Conservation (phyloP, 495 filamentous ascomycete species). For the Aspergillus coremiiformis region DNA sequence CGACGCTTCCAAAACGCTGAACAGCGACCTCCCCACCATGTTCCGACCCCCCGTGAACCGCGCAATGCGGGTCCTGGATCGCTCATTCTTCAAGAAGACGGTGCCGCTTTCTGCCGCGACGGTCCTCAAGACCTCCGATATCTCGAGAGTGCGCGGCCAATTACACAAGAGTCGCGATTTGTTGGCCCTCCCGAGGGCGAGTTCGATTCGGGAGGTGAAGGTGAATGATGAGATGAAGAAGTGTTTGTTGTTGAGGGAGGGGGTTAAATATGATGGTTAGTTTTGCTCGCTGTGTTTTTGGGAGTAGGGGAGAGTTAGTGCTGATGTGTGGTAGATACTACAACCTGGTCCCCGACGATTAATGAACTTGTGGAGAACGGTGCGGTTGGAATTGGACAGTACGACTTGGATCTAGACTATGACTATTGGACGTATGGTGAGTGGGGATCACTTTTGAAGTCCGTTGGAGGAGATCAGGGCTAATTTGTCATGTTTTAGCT, state of each 20-base stretch:
- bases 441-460: not conserved
- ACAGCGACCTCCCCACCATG: conserved; percentile 40
- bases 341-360: conserved; percentile 67
- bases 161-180: conserved; percentile 53
- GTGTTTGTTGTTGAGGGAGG: conserved; percentile 66
- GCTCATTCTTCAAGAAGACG: conserved; percentile 69
- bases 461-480: not conserved
- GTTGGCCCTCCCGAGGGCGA: conserved; percentile 53
- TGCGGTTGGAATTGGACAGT: conserved; percentile 63
- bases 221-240: conserved; percentile 51
- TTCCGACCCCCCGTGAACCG: conserved; percentile 81
- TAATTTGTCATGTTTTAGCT: conserved; percentile 35
- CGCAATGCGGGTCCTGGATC: conserved; percentile 70
- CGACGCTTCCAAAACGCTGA: conserved; percentile 12
- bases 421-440: conserved; percentile 75
- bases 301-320: conserved; percentile 41
- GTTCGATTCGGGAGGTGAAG: conserved; percentile 44
- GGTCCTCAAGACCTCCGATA: conserved; percentile 62
- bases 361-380: conserved; percentile 58
- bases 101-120: conserved; percentile 72
- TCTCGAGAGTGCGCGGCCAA: conserved; percentile 55
- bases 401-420: conserved; percentile 70
- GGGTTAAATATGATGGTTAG: conserved; percentile 60
- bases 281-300: conserved; percentile 45
- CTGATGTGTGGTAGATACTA: conserved; percentile 45